Conservation (phyloP, 257 asterid species). For the Ocimum tenuiflorum region DNA sequence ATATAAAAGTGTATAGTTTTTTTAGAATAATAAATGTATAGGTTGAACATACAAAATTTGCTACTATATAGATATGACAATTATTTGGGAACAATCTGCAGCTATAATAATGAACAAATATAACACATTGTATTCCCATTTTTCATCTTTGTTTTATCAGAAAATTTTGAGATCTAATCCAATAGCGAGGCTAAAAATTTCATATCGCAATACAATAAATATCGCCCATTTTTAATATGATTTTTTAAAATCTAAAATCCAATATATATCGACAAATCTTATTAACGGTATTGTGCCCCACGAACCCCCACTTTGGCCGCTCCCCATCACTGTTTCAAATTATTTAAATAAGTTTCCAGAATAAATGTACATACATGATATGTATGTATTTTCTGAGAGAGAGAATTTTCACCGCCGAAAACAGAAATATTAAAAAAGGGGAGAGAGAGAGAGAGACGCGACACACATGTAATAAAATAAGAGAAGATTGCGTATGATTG, state of each 20-base stretch:
- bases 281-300: neutral
- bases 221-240: neutral
- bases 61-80: too few species aligned
- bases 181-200: neutral
- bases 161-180: neutral
- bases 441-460: too few species aligned
- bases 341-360: neutral
- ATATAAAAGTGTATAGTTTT: too few species aligned
- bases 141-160: neutral
- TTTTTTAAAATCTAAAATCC: neutral
- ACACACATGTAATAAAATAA: neutral
- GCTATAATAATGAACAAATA: neutral
- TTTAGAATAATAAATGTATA: too few species aligned
- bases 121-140: neutral
- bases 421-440: neutral
- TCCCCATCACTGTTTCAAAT: neutral
- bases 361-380: neutral
- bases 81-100: neutral
- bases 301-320: neutral
- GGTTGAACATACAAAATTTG: too few species aligned
- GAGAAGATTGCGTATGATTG: slow-evolving; percentile 37
- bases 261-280: neutral
- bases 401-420: slow-evolving; percentile 8
- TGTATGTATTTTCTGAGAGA: neutral
- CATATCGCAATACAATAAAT: neutral